phyloP scores from a whole-genome alignment of 768 basidiomycete species.

The Mycena rebaudengoi region DNA sequence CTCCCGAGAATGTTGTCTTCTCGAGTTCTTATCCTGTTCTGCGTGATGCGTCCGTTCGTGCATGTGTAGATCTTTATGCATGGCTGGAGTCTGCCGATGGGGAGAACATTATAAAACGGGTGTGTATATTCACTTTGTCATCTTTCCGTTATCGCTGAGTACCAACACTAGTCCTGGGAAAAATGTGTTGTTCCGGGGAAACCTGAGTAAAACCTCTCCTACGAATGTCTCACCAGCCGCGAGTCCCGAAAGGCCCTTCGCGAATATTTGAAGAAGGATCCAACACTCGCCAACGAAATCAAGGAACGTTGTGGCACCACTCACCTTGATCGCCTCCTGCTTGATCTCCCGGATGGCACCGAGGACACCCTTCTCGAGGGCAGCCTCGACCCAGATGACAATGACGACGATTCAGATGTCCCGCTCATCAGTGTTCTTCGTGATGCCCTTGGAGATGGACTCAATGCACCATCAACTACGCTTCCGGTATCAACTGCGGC shows the following conservation, averaged over 20 bases:
- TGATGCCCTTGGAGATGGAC: neutral
- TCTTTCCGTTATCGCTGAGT: too few species aligned
- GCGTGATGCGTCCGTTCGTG: slow-evolving; percentile 19
- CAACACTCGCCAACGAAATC: neutral
- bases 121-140: too few species aligned
- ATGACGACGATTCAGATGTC: too few species aligned
- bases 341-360: too few species aligned
- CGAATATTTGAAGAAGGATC: neutral
- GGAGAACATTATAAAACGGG: slow-evolving; percentile 13
- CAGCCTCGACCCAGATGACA: too few species aligned
- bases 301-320: neutral
- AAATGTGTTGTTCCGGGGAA: neutral
- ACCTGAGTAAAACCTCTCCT: neutral
- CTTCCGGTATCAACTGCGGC: neutral
- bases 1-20: slow-evolving; percentile 21
- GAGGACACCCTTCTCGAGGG: too few species aligned
- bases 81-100: slow-evolving; percentile 21
- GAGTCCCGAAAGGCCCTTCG: neutral
- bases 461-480: neutral
- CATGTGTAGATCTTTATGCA: slow-evolving; percentile 14
- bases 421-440: too few species aligned
- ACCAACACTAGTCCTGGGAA: slow-evolving; percentile 9
- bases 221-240: neutral
- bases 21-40: slow-evolving; percentile 22
- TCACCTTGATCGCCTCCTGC: too few species aligned